Percentiles rank a stretch among this genome's conserved stretches.
phyloP scores from a whole-genome alignment of 352 stramenopile genomes.

The Pythium coloratum region DNA sequence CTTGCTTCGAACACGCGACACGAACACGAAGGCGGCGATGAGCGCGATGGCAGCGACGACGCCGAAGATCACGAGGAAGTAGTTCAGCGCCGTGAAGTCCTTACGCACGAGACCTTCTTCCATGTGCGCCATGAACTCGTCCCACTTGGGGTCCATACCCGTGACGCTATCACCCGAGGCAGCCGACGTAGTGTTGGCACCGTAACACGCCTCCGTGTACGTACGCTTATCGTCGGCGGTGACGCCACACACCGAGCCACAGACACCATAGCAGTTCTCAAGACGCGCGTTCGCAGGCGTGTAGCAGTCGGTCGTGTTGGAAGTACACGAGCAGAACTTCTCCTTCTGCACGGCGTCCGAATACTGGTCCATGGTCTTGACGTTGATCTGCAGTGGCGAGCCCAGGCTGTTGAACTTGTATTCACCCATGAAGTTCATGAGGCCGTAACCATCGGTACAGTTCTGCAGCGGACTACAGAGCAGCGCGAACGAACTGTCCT shows the following conservation, averaged over 20 bases:
- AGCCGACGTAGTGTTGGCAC: constrained; percentile 14
- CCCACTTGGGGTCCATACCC: constrained; percentile 35
- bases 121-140: constrained; percentile 40
- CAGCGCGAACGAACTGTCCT: constrained; percentile 48
- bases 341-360: constrained; percentile 35
- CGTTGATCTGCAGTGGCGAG: constrained; percentile 68
- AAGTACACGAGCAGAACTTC: constrained; percentile 51
- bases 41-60: constrained; percentile 38
- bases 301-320: constrained; percentile 44
- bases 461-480: constrained; percentile 49
- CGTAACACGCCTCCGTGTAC: constrained; percentile 48
- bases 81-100: constrained; percentile 57
- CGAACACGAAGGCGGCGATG: constrained; percentile 49
- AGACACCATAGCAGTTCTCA: constrained; percentile 54
- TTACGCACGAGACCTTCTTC: constrained; percentile 34
- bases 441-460: constrained; percentile 55
- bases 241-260: constrained; percentile 57
- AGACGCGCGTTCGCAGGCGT: constrained; percentile 49
- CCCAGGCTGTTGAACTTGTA: constrained; percentile 72
- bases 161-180: background rate
- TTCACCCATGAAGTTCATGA: constrained; percentile 57
- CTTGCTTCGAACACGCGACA: constrained; percentile 26
- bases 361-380: constrained; percentile 62
- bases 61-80: constrained; percentile 51
- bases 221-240: constrained; percentile 33